Evolutionary conservation across 2,329 filamentous ascomycete species (phyloP).

Genomic region (Colletotrichum gigasporum): DNA sequence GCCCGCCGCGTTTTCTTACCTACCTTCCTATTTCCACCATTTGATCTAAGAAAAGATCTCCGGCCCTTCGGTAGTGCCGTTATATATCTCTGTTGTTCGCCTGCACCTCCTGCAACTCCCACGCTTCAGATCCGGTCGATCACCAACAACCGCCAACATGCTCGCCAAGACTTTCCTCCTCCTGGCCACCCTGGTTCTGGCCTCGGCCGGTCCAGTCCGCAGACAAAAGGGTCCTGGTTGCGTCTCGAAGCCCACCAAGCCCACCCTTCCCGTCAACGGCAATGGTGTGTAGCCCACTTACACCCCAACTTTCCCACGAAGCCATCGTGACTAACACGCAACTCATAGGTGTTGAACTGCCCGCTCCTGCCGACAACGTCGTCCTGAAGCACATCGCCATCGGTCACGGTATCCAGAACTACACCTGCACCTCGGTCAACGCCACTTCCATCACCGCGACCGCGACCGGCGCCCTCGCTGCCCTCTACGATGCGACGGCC

Average conservation of each 20-base stretch:
- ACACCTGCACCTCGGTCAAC: conserved; percentile 61
- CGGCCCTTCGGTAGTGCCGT: conserved; percentile 15
- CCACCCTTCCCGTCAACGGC: conserved; percentile 50
- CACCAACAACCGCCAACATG: conserved; percentile 20
- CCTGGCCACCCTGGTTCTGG: conserved; percentile 45
- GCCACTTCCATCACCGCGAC: conserved; percentile 38
- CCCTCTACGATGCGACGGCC: conserved; percentile 65
- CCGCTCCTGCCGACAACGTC: conserved; percentile 47
- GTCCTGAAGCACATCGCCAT: conserved; percentile 65
- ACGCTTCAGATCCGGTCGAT: not conserved
- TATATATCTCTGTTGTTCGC: conserved; percentile 20
- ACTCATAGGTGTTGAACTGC: conserved; percentile 52
- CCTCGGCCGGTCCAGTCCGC: conserved; percentile 39
- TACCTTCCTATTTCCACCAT: not conserved
- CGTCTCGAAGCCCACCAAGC: conserved; percentile 33
- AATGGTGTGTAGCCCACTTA: conserved; percentile 42
- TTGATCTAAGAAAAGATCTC: conserved; percentile 28
- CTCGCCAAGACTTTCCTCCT: conserved; percentile 44
- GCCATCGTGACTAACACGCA: conserved; percentile 30
- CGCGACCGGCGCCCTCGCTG: conserved; percentile 65
- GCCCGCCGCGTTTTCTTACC: conserved; percentile 19
- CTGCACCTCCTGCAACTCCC: not conserved
- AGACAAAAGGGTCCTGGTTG: conserved; percentile 32
- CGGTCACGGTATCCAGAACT: conserved; percentile 75
- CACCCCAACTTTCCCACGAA: not conserved